Evolutionary conservation across 768 basidiomycete species (phyloP).

Genomic region (Pisolithus albus): DNA sequence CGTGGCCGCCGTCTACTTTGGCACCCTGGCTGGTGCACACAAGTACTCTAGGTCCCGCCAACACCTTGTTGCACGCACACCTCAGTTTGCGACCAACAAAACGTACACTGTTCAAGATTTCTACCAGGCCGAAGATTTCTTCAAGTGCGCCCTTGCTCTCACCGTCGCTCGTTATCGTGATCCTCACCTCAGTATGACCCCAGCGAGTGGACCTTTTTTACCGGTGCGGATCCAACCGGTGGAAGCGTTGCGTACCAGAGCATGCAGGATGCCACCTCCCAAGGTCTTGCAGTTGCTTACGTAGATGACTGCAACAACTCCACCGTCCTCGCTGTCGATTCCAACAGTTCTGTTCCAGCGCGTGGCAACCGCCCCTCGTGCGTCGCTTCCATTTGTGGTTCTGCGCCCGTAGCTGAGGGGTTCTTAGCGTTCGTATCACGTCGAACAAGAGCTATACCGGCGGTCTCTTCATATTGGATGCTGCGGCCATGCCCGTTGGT

Average conservation of each 20-base stretch:
- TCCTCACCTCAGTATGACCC: not conserved
- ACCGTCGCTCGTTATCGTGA: not conserved
- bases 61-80: conserved; percentile 15
- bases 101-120: conserved; percentile 33
- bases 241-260: conserved; percentile 59
- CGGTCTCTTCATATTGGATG: conserved; percentile 75
- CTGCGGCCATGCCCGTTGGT: conserved; percentile 64
- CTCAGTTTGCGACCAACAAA: conserved; percentile 13
- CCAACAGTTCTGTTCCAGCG: conserved; percentile 37
- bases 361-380: conserved; percentile 53
- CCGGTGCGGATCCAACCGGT: conserved; percentile 56
- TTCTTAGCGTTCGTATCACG: conserved; percentile 56
- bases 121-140: conserved; percentile 49
- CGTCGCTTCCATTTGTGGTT: conserved; percentile 8
- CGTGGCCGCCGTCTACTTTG: conserved; percentile 26
- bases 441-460: conserved; percentile 53
- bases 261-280: conserved; percentile 38
- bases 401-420: conserved; percentile 1
- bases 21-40: conserved; percentile 33
- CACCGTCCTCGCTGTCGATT: conserved; percentile 58
- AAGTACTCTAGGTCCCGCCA: conserved; percentile 24
- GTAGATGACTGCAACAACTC: conserved; percentile 49
- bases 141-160: conserved; percentile 38
- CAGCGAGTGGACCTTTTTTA: conserved; percentile 67
- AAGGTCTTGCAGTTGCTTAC: conserved; percentile 56